Evolutionary conservation across 768 basidiomycete genomes (phyloP).

Genomic region (Peribolospora kevripleyi): DNA sequence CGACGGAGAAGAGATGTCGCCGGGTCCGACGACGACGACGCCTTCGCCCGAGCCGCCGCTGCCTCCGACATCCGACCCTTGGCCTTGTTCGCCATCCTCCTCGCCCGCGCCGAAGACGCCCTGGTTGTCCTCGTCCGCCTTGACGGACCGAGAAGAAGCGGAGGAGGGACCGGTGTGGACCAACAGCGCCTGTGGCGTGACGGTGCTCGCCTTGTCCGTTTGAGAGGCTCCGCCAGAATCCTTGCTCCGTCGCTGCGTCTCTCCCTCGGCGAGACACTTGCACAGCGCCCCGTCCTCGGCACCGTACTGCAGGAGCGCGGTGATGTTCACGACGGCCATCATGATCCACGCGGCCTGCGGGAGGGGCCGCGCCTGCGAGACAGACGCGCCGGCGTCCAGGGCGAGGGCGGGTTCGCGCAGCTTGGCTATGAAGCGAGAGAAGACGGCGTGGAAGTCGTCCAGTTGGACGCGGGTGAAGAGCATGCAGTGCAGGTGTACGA

Average conservation of each 20-base stretch:
- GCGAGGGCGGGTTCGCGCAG: constrained; percentile 7
- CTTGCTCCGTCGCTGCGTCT: no score
- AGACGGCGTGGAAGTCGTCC: constrained; percentile 61
- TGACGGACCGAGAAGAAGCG: no score
- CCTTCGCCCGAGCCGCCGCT: no score
- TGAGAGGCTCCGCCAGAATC: no score
- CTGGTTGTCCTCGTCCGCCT: no score
- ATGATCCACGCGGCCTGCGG: constrained; percentile 54
- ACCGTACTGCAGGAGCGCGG: constrained; percentile 69
- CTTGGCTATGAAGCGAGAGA: constrained; percentile 61
- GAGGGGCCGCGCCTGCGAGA: not conserved
- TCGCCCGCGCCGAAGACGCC: no score
- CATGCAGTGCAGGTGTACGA: constrained; percentile 86
- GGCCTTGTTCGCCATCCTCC: no score
- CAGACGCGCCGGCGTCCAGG: not conserved
- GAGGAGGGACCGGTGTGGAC: no score
- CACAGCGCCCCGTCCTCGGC: constrained; percentile 43
- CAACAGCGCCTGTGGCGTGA: constrained; percentile 5
- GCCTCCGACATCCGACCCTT: no score
- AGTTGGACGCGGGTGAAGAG: constrained; percentile 85
- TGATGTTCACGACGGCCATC: constrained; percentile 74
- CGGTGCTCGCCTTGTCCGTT: constrained; percentile 1
- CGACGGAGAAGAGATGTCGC: no score
- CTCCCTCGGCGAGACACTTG: constrained; percentile 15
- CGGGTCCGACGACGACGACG: not conserved